Conservation (phyloP, 1,139 yeast species). For the Candida tunisiensis region DNA sequence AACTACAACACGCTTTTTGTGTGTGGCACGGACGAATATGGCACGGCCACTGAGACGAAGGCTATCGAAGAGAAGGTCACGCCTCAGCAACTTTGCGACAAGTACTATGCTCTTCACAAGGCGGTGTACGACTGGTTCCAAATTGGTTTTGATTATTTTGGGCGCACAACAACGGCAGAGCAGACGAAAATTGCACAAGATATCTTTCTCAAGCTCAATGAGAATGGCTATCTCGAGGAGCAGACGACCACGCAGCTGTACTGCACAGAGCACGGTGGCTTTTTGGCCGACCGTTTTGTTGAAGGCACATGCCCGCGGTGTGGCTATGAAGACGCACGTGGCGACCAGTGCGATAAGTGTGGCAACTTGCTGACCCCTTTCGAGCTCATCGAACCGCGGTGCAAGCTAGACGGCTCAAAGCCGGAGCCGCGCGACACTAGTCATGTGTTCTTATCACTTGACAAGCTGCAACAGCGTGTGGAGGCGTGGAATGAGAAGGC, state of each 20-base stretch:
- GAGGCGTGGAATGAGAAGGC: constrained; percentile 57
- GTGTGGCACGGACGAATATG: constrained; percentile 98
- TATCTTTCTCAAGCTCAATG: constrained; percentile 56
- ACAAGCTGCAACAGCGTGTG: constrained; percentile 64
- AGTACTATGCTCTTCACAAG: constrained; percentile 71
- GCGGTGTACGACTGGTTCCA: constrained; percentile 95
- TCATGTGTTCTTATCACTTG: constrained; percentile 70
- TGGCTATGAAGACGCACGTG: constrained; percentile 90
- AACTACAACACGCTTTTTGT: constrained; percentile 72
- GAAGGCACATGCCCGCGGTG: constrained; percentile 98
- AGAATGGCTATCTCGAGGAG: constrained; percentile 70
- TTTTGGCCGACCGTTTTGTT: constrained; percentile 89
- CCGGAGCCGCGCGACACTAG: constrained; percentile 74
- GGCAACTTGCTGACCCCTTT: constrained; percentile 81
- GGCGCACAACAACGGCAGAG: constrained; percentile 82
- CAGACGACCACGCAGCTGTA: constrained; percentile 78
- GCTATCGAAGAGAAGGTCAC: constrained; percentile 87
- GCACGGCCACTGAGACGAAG: constrained; percentile 98
- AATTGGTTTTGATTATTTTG: constrained; percentile 85
- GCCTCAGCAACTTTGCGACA: constrained; percentile 79
- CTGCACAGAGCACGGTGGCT: constrained; percentile 81
- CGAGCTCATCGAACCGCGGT: constrained; percentile 85
- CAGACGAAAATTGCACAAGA: constrained; percentile 96
- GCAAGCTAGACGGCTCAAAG: constrained; percentile 73
- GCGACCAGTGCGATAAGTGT: constrained; percentile 98